Conservation (phyloP, 768 basidiomycete genomes). For the Boletus sensibilis region DNA sequence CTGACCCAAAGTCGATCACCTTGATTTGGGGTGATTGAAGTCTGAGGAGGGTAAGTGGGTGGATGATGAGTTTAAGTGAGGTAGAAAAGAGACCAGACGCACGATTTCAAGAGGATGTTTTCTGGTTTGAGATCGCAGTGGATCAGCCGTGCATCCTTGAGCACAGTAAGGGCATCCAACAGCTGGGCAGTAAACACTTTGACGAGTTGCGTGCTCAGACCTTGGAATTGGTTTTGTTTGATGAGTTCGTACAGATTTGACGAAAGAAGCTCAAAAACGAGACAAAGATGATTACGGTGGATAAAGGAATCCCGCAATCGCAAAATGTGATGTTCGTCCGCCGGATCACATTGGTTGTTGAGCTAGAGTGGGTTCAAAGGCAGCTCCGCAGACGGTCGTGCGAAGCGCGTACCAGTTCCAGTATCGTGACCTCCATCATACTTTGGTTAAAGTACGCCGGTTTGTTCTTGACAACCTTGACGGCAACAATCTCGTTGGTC, state of each 20-base stretch:
- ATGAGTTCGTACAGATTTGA: conserved; percentile 99
- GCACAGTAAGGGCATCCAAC: conserved; percentile 84
- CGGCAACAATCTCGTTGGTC: conserved; percentile 97
- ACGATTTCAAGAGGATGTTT: conserved; percentile 97
- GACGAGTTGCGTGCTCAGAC: conserved; percentile 92
- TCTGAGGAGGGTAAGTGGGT: conserved; percentile 38
- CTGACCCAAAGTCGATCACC: conserved; percentile 98
- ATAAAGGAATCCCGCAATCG: conserved; percentile 95
- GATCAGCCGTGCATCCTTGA: conserved; percentile 94
- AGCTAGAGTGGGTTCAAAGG: conserved; percentile 50
- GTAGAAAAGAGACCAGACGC: conserved; percentile 18
- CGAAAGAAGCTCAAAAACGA: conserved; percentile 95
- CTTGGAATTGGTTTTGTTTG: conserved; percentile 99
- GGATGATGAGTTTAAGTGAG: not conserved
- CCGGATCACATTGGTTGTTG: conserved; percentile 90
- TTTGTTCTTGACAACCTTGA: conserved; percentile 99
- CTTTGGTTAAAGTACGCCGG: conserved; percentile 99
- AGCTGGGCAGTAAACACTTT: conserved; percentile 98
- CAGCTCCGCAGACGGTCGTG: not conserved
- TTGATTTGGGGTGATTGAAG: conserved; percentile 98
- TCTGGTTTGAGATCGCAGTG: conserved; percentile 99
- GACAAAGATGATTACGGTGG: conserved; percentile 93
- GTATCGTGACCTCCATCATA: conserved; percentile 99
- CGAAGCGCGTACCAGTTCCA: conserved; percentile 79
- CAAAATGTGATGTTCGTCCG: conserved; percentile 95